These are phyloP conservation scores for Spergularia bocconei DNA, from an alignment of 148 eudicot species.

Conservation along the genomic window DNA sequence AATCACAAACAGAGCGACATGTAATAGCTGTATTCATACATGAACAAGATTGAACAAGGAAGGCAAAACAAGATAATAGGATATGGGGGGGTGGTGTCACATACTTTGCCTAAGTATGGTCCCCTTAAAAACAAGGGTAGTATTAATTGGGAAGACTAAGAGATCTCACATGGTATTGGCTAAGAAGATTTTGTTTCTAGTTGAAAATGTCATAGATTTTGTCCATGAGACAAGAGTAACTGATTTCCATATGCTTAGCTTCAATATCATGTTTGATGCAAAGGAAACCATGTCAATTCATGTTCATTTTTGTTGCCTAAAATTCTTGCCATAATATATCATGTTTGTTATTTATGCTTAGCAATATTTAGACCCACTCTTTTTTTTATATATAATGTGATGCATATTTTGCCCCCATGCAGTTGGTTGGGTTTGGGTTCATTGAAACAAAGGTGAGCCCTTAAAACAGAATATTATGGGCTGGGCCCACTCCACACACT, in stretches of 20 bases:
- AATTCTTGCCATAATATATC: not conserved
- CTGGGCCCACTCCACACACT: conserved; percentile 5
- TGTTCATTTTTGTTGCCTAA: conserved; percentile 11
- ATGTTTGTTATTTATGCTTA: not conserved
- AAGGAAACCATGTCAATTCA: conserved; percentile 16
- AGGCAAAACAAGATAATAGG: no score
- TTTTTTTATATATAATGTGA: no score
- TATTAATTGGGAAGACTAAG: not conserved
- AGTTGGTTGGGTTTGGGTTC: conserved; percentile 23
- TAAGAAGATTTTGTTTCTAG: conserved; percentile 7
- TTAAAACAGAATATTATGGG: conserved; percentile 19
- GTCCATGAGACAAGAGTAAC: conserved; percentile 27
- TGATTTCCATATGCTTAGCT: conserved; percentile 4
- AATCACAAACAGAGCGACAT: not conserved
- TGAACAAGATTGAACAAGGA: conserved; percentile 1
- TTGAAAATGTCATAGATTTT: conserved; percentile 20
- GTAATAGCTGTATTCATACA: not conserved
- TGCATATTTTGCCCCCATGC: conserved; percentile 7
- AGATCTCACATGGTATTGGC: conserved; percentile 11
- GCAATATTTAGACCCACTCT: not conserved
- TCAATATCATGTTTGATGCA: conserved; percentile 4
- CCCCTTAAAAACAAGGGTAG: not conserved
- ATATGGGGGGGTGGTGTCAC: not conserved
- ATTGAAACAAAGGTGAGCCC: conserved; percentile 5
- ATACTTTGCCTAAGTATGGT: conserved; percentile 20